A percentile compares a stretch with the other conserved stretches of the same genome.
Evolutionary conservation across 2,329 filamentous ascomycete species (phyloP).

Genomic region (Epichloe gansuensis): DNA sequence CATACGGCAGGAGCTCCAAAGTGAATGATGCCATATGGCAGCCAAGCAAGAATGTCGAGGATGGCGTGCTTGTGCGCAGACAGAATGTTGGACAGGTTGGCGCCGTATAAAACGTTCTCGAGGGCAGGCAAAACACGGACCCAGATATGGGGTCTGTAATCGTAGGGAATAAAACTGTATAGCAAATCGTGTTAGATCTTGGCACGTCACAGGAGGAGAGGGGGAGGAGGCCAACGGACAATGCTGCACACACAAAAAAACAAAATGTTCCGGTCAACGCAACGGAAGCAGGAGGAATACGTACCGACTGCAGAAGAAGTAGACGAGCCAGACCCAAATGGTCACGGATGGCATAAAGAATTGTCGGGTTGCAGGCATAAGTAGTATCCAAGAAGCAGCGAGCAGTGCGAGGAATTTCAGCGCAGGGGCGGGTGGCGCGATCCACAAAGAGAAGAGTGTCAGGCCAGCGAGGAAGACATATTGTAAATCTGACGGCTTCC

Average conservation of each 20-base stretch:
- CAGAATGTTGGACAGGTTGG: constrained; percentile 89
- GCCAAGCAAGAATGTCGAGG: constrained; percentile 80
- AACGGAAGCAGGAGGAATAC: constrained; percentile 21
- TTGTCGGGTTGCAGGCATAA: constrained; percentile 76
- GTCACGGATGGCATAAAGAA: constrained; percentile 82
- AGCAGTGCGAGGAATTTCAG: constrained; percentile 62
- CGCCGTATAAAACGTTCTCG: constrained; percentile 92
- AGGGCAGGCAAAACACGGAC: constrained; percentile 87
- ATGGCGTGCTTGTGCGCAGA: constrained; percentile 76
- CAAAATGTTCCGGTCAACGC: neutral
- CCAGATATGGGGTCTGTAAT: constrained; percentile 88
- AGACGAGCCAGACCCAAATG: constrained; percentile 74
- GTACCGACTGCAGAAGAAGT: constrained; percentile 89
- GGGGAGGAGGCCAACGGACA: neutral
- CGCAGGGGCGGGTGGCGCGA: constrained; percentile 70
- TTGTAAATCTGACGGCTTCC: constrained; percentile 74
- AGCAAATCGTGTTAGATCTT: neutral
- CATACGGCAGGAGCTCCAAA: constrained; percentile 75
- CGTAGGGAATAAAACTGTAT: constrained; percentile 69
- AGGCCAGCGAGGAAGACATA: constrained; percentile 64
- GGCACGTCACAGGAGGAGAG: neutral
- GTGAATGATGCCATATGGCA: constrained; percentile 85
- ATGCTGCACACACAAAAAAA: neutral
- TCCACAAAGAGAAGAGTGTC: constrained; percentile 68
- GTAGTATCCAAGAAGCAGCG: constrained; percentile 53